A percentile compares a stretch with the other conserved stretches of the same genome.
Evolutionary conservation across 441 rosid genomes (phyloP).

Genomic region (Bocquillonia castaneifolia): DNA sequence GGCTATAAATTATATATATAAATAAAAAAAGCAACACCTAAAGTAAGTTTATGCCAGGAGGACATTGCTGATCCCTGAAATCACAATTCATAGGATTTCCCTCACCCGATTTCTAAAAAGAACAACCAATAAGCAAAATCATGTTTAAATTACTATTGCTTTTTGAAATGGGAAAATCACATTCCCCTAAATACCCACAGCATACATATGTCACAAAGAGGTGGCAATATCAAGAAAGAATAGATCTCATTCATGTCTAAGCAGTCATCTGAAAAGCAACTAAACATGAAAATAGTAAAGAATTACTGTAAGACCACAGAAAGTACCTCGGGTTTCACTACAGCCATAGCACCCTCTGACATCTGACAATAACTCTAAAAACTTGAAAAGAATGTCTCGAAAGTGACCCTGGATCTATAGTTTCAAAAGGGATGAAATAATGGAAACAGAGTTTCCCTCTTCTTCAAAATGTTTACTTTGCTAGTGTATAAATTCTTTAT

Average conservation of each 20-base stretch:
- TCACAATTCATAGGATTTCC: neutral
- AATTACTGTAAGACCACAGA: neutral
- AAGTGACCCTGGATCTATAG: constrained; percentile 19
- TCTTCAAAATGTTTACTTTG: constrained; percentile 27
- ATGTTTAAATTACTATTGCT: neutral
- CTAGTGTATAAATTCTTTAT: constrained; percentile 25
- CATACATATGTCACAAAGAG: neutral
- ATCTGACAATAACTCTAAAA: constrained; percentile 27
- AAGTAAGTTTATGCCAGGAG: neutral
- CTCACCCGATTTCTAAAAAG: neutral
- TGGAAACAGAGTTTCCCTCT: constrained; percentile 18
- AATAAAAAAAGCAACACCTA: neutral
- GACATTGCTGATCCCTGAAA: neutral
- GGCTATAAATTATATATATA: neutral
- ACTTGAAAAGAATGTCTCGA: constrained; percentile 13
- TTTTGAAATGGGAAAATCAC: neutral
- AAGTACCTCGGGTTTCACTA: constrained; percentile 53
- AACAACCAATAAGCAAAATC: neutral
- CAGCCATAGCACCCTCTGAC: constrained; percentile 48
- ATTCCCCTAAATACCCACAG: neutral
- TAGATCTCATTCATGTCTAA: neutral
- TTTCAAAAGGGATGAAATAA: constrained; percentile 26
- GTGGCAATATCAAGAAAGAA: neutral
- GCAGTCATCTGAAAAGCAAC: neutral
- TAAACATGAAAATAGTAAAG: neutral